A percentile compares a stretch with the other conserved stretches of the same genome.
phyloP scores from a whole-genome alignment of 371 early-diverging fungal species.

The Rhizopus microsporus region DNA sequence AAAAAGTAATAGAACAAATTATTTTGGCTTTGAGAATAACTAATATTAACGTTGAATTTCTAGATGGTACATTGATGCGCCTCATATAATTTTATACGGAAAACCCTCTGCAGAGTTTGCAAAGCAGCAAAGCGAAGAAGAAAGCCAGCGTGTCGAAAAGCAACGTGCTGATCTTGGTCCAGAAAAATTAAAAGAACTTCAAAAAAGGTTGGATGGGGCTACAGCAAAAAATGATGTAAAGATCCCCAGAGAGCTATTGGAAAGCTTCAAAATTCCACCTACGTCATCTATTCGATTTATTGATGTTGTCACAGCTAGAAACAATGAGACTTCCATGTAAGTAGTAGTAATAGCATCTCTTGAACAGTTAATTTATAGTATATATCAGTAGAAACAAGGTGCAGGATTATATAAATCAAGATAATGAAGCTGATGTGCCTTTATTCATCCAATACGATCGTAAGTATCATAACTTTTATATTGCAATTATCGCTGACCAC shows the following conservation, averaged over 20 bases:
- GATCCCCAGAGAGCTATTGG: conserved; percentile 60
- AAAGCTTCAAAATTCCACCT: conserved; percentile 60
- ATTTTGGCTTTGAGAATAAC: neutral
- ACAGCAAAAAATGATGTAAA: conserved; percentile 57
- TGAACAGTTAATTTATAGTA: neutral
- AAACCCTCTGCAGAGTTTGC: conserved; percentile 67
- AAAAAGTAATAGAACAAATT: conserved; percentile 40
- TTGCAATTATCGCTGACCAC: neutral
- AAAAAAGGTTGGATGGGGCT: conserved; percentile 54
- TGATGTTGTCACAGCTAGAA: conserved; percentile 58
- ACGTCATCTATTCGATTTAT: conserved; percentile 64
- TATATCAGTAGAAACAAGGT: conserved; percentile 46
- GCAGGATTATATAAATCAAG: conserved; percentile 55
- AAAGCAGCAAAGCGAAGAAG: conserved; percentile 54
- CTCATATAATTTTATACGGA: conserved; percentile 57
- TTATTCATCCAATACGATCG: conserved; percentile 68
- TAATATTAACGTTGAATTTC: neutral
- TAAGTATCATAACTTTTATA: conserved; percentile 29
- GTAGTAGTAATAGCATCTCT: conserved; percentile 3
- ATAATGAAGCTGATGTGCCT: conserved; percentile 51
- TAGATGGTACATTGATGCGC: conserved; percentile 59
- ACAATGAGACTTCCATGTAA: conserved; percentile 49
- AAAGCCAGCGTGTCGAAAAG: conserved; percentile 57
- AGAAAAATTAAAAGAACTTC: conserved; percentile 50
- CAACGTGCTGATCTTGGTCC: conserved; percentile 57